These are phyloP conservation scores for Amphibolis antarctica DNA, from an alignment of 106 monocot genomes.

Conservation along the genomic window DNA sequence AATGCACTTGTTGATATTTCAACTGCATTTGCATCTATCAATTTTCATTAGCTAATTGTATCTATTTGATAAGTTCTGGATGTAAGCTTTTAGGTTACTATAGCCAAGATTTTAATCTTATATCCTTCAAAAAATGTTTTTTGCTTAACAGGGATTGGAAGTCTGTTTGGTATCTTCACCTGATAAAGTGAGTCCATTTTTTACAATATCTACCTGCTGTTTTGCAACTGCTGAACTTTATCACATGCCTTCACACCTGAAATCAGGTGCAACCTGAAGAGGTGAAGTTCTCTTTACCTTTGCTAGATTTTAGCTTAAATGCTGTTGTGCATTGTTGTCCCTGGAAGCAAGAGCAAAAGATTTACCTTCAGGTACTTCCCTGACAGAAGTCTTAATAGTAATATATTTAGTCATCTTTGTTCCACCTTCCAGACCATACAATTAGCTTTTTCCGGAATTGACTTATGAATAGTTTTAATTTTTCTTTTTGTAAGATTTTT, in stretches of 20 bases:
- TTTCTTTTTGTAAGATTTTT: no score
- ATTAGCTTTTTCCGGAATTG: neutral
- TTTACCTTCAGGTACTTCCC: slow-evolving; percentile 51
- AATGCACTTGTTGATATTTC: no score
- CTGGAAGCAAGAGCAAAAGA: slow-evolving; percentile 68
- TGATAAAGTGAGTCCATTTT: slow-evolving; percentile 47
- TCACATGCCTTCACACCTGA: neutral
- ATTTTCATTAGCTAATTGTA: neutral
- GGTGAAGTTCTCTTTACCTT: slow-evolving; percentile 82
- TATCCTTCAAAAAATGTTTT: neutral
- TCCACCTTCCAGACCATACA: neutral
- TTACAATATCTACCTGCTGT: neutral
- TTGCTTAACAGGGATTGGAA: slow-evolving; percentile 64
- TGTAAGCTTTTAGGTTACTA: neutral
- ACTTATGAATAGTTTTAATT: no score
- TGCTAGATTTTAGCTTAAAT: slow-evolving; percentile 52
- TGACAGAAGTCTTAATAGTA: slow-evolving; percentile 1
- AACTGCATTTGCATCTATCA: no score
- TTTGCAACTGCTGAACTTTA: neutral
- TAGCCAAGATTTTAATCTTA: neutral
- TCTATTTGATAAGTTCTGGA: neutral
- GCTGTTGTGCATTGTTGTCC: slow-evolving; percentile 49
- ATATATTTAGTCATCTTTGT: neutral
- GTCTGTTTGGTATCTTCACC: slow-evolving; percentile 40
- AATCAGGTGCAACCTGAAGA: slow-evolving; percentile 40